Evolutionary conservation across 768 basidiomycete genomes (phyloP).

Genomic region (Cystobasidiopsis lactophilus): DNA sequence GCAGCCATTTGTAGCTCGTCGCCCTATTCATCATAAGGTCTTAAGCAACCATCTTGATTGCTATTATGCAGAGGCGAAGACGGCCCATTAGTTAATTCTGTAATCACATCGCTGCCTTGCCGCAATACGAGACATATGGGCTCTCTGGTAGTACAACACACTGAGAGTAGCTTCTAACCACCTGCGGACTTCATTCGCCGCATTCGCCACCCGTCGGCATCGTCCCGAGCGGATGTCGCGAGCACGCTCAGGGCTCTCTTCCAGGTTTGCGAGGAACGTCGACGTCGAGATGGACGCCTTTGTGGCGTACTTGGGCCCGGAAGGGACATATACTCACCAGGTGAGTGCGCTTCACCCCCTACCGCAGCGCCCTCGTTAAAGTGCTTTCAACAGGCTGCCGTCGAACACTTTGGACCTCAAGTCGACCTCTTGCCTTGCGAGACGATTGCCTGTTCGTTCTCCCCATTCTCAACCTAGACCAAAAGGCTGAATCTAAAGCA

Average conservation of each 20-base stretch:
- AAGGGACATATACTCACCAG: neutral
- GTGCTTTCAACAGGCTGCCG: neutral
- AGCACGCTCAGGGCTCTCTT: neutral
- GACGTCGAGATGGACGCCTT: neutral
- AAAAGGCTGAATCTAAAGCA: neutral
- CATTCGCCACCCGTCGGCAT: neutral
- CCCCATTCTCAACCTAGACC: neutral
- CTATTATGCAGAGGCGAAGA: too few species aligned
- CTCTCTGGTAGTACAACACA: too few species aligned
- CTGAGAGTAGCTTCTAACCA: too few species aligned
- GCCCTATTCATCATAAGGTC: too few species aligned
- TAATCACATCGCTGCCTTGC: too few species aligned
- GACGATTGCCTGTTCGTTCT: neutral
- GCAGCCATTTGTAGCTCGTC: too few species aligned
- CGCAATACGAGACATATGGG: too few species aligned
- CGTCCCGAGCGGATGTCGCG: neutral
- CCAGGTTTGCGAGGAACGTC: too few species aligned
- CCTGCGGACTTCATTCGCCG: neutral
- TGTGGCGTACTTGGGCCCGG: neutral
- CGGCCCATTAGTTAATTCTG: too few species aligned
- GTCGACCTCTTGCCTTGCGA: neutral
- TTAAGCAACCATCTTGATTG: too few species aligned
- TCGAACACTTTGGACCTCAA: neutral
- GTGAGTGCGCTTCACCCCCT: neutral
- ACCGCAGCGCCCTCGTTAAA: neutral